Base-by-base conservation (phyloP, 805 yeast genomes). In the Saccharomycopsis sp. region DNA sequence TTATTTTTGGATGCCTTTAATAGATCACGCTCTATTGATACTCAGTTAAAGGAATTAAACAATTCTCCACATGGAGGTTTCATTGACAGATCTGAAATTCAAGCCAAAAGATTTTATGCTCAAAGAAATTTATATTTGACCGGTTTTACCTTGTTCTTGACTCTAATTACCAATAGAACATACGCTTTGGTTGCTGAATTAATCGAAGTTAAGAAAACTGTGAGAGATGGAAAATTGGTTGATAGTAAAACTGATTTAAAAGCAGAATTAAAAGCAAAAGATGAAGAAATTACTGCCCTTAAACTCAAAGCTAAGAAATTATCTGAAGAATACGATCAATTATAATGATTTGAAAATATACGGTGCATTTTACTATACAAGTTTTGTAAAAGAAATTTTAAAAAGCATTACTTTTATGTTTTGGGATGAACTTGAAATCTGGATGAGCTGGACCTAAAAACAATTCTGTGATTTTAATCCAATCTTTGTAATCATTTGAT, bases 401-500 rank as follows among this genome's bases (percentile, higher is more conserved):
- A 52, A 74, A 85, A 2, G 96, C 70, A 52, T 83, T 92, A 61
- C 95, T 84, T 69, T 92, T 92, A 59, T 92, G 99, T 62, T 92
- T 92, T 40, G 99, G 98, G 40, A 71, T 70, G 56, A 87, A 92
- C 38, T 71, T 74, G 61, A 92, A 92, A 31, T 62, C 65, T 2
- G 74, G 80, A 40, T 79, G 75, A 1, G 80, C 83, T 42, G 85
- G 86, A 17, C 98, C 99, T 49, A 89, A 69, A 56, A 89, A 89
- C 94, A 88, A 75, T 59, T 92, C 98, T 14, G 94, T 74, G 50
- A 92, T 74, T 61, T 88, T 92, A 57, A 92, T 83, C 98, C 99
- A 92, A 60, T 92, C 98, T 53, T 70, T 72, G 61, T 79, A 85
- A 61, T 89, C 94, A 3, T 76, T 64, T 34, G 92, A 78, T 1